Evolutionary conservation across 2,329 filamentous ascomycete genomes (phyloP).

Genomic region (Diplodia scrobiculata): DNA sequence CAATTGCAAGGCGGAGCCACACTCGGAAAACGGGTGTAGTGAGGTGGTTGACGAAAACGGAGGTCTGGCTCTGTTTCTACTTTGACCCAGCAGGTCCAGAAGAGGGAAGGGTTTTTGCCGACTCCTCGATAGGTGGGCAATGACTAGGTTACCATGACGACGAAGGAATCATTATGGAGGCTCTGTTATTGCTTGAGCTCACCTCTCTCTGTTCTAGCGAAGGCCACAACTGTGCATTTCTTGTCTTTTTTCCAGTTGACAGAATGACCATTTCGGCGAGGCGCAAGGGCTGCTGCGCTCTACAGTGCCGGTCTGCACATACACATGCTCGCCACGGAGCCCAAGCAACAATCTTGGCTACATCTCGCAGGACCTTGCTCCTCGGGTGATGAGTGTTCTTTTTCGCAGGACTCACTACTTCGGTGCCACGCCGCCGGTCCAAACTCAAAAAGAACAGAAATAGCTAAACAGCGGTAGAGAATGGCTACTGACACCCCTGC

Average conservation of each 20-base stretch:
- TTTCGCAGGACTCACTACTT: background rate
- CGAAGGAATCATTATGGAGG: background rate
- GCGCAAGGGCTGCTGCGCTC: too few species aligned
- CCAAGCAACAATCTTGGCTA: too few species aligned
- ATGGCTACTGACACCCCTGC: background rate
- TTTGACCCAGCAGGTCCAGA: background rate
- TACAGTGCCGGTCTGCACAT: too few species aligned
- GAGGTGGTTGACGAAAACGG: constrained; percentile 21
- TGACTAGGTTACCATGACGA: background rate
- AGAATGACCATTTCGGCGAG: too few species aligned
- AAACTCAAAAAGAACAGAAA: background rate
- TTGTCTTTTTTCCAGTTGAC: background rate
- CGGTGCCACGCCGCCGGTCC: background rate
- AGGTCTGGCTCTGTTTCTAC: background rate
- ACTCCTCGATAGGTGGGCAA: background rate
- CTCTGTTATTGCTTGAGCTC: background rate
- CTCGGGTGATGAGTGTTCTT: background rate
- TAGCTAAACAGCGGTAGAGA: background rate
- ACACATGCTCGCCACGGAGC: too few species aligned
- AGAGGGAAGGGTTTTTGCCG: background rate
- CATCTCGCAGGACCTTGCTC: too few species aligned
- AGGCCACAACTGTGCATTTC: background rate
- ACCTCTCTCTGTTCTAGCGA: background rate
- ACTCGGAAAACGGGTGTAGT: background rate
- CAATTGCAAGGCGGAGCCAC: background rate